Percentiles rank a stretch among this genome's conserved stretches.
Evolutionary conservation across 2,329 filamentous ascomycete genomes (phyloP).

Genomic region (Ceratocystis harringtonii): DNA sequence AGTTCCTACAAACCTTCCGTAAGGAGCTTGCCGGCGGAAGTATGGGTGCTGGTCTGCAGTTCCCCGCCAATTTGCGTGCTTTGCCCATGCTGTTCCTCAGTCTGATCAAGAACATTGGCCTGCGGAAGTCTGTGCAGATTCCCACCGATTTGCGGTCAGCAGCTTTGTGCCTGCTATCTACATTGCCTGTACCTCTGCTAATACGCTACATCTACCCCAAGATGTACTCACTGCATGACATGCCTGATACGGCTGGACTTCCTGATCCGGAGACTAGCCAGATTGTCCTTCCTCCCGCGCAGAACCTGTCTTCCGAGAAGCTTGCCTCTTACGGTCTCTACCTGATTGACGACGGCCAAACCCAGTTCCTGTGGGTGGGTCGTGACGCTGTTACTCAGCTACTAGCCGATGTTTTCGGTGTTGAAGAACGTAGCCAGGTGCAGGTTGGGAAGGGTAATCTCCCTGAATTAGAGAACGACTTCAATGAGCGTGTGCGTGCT

Average conservation of each 20-base stretch:
- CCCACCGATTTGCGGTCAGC: conserved; percentile 87
- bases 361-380: conserved; percentile 93
- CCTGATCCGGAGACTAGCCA: conserved; percentile 76
- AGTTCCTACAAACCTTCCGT: conserved; percentile 87
- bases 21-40: conserved; percentile 93
- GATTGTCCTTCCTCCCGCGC: conserved; percentile 68
- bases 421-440: conserved; percentile 66
- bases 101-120: conserved; percentile 87
- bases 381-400: conserved; percentile 84
- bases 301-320: conserved; percentile 78
- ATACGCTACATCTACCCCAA: conserved; percentile 86
- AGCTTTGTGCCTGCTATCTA: conserved; percentile 85
- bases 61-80: conserved; percentile 80
- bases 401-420: conserved; percentile 76
- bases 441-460: conserved; percentile 82
- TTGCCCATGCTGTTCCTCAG: conserved; percentile 84
- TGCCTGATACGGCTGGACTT: conserved; percentile 84
- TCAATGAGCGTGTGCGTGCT: conserved; percentile 83
- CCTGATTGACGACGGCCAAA: conserved; percentile 92
- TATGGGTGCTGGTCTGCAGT: conserved; percentile 86
- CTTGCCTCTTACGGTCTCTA: conserved; percentile 85
- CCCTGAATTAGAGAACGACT: conserved; percentile 83
- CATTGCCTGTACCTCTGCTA: conserved; percentile 72
- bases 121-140: conserved; percentile 85
- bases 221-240: conserved; percentile 81